A percentile compares a stretch with the other conserved stretches of the same genome.
phyloP scores from a whole-genome alignment of 2,329 filamentous ascomycete genomes.

The Trichocomaceae sp. region DNA sequence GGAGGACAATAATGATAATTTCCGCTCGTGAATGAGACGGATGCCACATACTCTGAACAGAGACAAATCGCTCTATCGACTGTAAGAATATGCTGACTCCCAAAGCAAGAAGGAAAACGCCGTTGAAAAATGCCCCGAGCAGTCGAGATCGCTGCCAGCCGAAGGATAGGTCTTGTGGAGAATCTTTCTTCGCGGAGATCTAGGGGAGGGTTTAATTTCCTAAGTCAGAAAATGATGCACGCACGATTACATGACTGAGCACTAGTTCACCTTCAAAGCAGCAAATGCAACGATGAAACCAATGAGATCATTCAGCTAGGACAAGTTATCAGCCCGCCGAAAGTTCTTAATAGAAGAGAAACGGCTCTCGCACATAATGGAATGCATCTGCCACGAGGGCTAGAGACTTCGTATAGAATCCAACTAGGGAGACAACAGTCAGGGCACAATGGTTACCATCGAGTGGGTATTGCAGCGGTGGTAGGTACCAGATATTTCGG shows the following conservation, averaged over 20 bases:
- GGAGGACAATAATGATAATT: neutral
- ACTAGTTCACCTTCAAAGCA: conserved; percentile 52
- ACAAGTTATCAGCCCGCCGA: neutral
- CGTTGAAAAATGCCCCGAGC: conserved; percentile 74
- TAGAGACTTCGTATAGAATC: conserved; percentile 64
- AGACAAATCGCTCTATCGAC: conserved; percentile 54
- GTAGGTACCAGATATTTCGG: conserved; percentile 40
- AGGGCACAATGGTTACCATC: neutral
- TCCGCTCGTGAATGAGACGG: neutral
- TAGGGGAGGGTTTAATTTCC: neutral
- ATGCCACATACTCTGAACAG: conserved; percentile 5
- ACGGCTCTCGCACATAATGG: conserved; percentile 54
- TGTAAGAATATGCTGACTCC: conserved; percentile 68
- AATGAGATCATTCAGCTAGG: conserved; percentile 58
- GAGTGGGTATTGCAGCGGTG: neutral
- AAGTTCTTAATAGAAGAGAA: conserved; percentile 31
- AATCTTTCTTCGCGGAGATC: conserved; percentile 8
- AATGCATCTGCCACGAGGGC: conserved; percentile 72
- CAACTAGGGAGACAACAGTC: conserved; percentile 39
- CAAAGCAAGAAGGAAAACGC: conserved; percentile 64
- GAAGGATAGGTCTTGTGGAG: conserved; percentile 49
- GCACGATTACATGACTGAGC: too few relatives aligned
- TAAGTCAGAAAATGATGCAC: neutral
- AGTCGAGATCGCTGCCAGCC: conserved; percentile 72
- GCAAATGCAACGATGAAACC: conserved; percentile 61